Percentiles rank a stretch among this genome's conserved stretches.
These are phyloP conservation scores for Neocucurbitaria cava DNA, from an alignment of 2,329 filamentous ascomycete genomes.

Conservation along the genomic window DNA sequence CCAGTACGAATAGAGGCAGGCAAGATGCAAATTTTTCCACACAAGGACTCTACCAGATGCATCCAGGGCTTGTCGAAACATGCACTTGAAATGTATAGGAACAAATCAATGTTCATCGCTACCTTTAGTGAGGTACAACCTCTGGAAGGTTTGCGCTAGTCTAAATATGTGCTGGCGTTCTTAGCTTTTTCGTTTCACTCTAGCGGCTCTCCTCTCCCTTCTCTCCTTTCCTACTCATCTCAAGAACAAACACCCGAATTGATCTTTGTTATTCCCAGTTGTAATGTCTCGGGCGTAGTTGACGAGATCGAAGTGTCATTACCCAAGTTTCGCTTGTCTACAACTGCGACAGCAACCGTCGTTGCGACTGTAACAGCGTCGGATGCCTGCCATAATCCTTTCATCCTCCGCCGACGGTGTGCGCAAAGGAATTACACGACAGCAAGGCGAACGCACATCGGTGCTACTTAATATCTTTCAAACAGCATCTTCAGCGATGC, in stretches of 20 bases:
- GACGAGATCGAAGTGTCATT: neutral
- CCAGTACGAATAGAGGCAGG: neutral
- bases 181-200: neutral
- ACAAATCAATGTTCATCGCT: too few species aligned
- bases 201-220: neutral
- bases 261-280: neutral
- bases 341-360: neutral
- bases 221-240: neutral
- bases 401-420: neutral
- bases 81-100: too few species aligned
- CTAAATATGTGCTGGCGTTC: neutral
- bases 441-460: neutral
- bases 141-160: neutral
- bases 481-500: neutral
- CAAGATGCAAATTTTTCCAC: neutral
- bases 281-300: neutral
- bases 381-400: neutral
- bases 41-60: neutral
- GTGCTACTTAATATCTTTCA: neutral
- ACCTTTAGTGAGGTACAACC: neutral
- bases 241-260: neutral
- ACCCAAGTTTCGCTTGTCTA: neutral
- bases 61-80: too few species aligned
- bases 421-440: neutral
- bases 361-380: neutral